phyloP scores from a whole-genome alignment of 2,329 filamentous ascomycete genomes.

The Aspergillus clavatus region DNA sequence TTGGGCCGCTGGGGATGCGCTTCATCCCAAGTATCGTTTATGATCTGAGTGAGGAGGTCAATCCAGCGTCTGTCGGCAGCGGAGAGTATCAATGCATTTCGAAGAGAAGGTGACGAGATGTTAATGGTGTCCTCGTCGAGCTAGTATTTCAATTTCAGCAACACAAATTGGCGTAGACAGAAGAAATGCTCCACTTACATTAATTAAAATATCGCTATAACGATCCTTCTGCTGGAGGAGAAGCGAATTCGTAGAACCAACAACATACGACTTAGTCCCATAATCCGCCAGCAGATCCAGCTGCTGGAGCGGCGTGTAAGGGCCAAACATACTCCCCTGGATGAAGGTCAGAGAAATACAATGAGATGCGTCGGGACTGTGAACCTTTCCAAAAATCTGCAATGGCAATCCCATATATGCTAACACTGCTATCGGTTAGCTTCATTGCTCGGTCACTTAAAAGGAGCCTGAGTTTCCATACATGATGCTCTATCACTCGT shows the following conservation, averaged over 20 bases:
- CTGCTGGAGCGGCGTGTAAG: conserved; percentile 93
- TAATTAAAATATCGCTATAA: conserved; percentile 94
- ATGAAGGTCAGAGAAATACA: conserved; percentile 33
- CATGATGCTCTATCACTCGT: conserved; percentile 85
- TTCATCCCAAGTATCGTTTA: conserved; percentile 96
- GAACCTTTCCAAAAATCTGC: conserved; percentile 87
- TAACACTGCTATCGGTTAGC: conserved; percentile 53
- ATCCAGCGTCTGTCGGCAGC: conserved; percentile 92
- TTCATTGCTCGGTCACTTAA: neutral
- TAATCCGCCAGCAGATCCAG: conserved; percentile 89
- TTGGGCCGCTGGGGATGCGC: conserved; percentile 83
- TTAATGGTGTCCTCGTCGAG: conserved; percentile 84
- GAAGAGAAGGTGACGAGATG: conserved; percentile 74
- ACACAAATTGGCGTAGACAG: neutral
- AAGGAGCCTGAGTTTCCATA: conserved; percentile 27
- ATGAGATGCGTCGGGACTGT: conserved; percentile 41
- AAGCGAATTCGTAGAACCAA: conserved; percentile 93
- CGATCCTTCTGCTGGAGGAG: conserved; percentile 90
- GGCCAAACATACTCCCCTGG: conserved; percentile 89
- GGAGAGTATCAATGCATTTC: conserved; percentile 70
- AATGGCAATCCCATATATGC: conserved; percentile 92
- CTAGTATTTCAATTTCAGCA: conserved; percentile 21
- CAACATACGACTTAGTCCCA: conserved; percentile 93
- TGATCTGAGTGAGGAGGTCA: conserved; percentile 86
- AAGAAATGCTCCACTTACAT: conserved; percentile 44